These are phyloP conservation scores for Cucurbita moschata DNA, from an alignment of 306 rosid genomes.

Conservation along the genomic window DNA sequence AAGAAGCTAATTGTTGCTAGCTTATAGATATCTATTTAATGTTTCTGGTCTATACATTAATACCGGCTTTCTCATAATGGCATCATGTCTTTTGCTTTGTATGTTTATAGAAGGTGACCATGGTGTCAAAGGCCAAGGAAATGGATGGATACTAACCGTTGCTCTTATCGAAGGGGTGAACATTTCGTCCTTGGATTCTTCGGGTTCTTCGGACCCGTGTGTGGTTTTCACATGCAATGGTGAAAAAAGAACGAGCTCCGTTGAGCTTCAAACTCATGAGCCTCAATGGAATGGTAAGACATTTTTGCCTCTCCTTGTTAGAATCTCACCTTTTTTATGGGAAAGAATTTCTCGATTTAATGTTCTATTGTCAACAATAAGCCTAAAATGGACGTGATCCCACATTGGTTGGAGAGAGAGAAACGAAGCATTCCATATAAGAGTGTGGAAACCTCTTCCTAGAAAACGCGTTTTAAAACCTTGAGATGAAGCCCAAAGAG, in stretches of 20 bases:
- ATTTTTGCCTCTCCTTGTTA: not conserved
- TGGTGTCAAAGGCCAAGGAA: constrained; percentile 69
- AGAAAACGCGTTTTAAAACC: too few species aligned
- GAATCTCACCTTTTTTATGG: not conserved
- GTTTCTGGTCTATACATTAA: not conserved
- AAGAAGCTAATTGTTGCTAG: not conserved
- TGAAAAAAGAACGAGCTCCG: constrained; percentile 83
- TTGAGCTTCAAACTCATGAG: constrained; percentile 53
- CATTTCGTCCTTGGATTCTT: constrained; percentile 48
- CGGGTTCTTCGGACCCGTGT: constrained; percentile 53
- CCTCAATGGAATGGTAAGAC: constrained; percentile 85
- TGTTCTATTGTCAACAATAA: not conserved
- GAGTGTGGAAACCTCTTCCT: too few species aligned
- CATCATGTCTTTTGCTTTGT: not conserved
- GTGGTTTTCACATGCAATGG: constrained; percentile 81
- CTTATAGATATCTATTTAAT: not conserved
- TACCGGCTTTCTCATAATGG: not conserved
- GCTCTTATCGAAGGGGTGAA: constrained; percentile 67
- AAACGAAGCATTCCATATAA: too few species aligned
- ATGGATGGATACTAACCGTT: constrained; percentile 82
- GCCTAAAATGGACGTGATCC: not conserved
- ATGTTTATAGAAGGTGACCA: constrained; percentile 53
- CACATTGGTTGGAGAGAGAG: too few species aligned
- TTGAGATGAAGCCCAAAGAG: too few species aligned
- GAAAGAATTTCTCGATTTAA: not conserved